These are phyloP conservation scores for Apiospora rasikravindrae DNA, from an alignment of 2,329 filamentous ascomycete species.

Conservation along the genomic window DNA sequence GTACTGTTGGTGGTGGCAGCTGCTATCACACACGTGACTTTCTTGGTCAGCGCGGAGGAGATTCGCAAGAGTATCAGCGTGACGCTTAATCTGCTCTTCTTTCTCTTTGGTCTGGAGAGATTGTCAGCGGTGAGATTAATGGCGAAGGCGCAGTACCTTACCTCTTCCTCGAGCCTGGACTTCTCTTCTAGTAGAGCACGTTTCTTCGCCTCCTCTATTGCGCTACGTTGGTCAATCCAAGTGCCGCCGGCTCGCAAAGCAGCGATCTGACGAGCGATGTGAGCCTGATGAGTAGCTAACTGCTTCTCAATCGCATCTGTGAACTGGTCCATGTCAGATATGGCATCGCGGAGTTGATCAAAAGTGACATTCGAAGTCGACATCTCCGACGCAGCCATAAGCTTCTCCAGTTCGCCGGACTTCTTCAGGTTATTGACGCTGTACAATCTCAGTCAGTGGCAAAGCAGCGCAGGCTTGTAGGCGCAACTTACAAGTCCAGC, in stretches of 20 bases:
- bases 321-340: conserved; percentile 20
- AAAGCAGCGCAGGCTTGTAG: background rate
- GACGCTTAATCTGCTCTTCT: conserved; percentile 14
- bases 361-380: conserved; percentile 17
- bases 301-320: conserved; percentile 19
- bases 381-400: conserved; percentile 18
- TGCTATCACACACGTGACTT: background rate
- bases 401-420: conserved; percentile 19
- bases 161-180: conserved; percentile 18
- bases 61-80: background rate
- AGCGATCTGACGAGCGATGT: conserved; percentile 18
- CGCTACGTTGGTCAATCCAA: conserved; percentile 10
- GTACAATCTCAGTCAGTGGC: background rate
- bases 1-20: background rate
- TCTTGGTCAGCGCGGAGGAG: conserved; percentile 9
- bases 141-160: background rate
- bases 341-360: conserved; percentile 21
- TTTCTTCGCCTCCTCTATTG: conserved; percentile 19
- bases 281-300: conserved; percentile 12
- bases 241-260: background rate
- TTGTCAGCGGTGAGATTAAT: background rate
- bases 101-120: background rate
- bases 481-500: conserved; percentile 18
- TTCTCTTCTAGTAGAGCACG: conserved; percentile 7
- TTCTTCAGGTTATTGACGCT: conserved; percentile 20